These are phyloP conservation scores for Boletus semigastroideus DNA, from an alignment of 1,284 basidiomycete species.

Conservation along the genomic window DNA sequence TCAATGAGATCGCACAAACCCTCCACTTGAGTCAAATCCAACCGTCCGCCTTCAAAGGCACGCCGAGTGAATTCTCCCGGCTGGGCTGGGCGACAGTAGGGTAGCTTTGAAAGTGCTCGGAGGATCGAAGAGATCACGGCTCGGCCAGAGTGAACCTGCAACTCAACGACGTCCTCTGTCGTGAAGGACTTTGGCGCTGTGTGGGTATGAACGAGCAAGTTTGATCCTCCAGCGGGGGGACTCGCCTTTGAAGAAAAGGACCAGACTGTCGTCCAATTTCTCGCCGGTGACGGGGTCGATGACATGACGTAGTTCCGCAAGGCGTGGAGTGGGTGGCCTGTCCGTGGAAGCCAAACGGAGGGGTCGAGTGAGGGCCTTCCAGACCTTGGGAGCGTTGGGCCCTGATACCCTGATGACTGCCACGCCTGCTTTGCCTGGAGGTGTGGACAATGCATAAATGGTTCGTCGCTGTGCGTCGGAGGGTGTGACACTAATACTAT, in stretches of 20 bases:
- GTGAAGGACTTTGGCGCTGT: conserved; percentile 77
- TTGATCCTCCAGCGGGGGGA: neutral
- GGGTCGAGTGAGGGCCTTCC: conserved; percentile 46
- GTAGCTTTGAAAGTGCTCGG: conserved; percentile 55
- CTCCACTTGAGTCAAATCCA: conserved; percentile 85
- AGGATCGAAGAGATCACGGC: conserved; percentile 75
- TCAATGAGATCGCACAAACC: conserved; percentile 82
- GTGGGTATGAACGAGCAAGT: neutral
- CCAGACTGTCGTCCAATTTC: conserved; percentile 75
- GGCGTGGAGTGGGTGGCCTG: conserved; percentile 53
- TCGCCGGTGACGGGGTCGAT: conserved; percentile 63
- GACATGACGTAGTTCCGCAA: conserved; percentile 68
- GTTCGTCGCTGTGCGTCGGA: conserved; percentile 69
- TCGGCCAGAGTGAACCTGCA: conserved; percentile 86
- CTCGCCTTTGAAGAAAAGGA: conserved; percentile 78
- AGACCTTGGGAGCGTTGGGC: conserved; percentile 61
- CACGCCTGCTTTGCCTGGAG: conserved; percentile 79
- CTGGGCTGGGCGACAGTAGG: conserved; percentile 71
- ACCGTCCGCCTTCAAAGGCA: conserved; percentile 73
- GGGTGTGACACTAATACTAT: conserved; percentile 28
- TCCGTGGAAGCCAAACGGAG: conserved; percentile 30
- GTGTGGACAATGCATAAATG: conserved; percentile 85
- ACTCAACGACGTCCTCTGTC: conserved; percentile 78
- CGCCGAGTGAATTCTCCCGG: conserved; percentile 87
- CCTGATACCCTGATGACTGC: conserved; percentile 83